Percentiles rank a stretch among this genome's conserved stretches.
Evolutionary conservation across 257 asterid genomes (phyloP).

Genomic region (Nicotiana attenuata): DNA sequence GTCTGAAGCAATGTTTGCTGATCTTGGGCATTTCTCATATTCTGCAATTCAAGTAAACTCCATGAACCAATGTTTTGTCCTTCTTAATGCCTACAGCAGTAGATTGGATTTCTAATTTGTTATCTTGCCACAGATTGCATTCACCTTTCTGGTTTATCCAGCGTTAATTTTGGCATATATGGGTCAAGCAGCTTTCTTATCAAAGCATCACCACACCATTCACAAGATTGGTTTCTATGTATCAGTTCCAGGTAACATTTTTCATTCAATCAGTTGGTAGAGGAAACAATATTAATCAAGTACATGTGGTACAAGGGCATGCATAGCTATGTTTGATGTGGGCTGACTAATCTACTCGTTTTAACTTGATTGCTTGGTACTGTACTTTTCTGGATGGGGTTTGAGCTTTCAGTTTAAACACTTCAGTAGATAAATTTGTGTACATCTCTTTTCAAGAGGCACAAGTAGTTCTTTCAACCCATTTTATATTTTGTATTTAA

Average conservation of each 20-base stretch:
- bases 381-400: background rate
- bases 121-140: slow-evolving; percentile 70
- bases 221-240: slow-evolving; percentile 79
- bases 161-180: slow-evolving; percentile 87
- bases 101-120: background rate
- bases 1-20: slow-evolving; percentile 98
- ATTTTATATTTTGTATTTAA: background rate
- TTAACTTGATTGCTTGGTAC: background rate
- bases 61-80: background rate
- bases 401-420: background rate
- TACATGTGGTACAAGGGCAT: background rate
- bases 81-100: background rate
- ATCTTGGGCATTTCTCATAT: slow-evolving; percentile 92
- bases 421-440: background rate
- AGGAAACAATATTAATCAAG: background rate
- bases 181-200: slow-evolving; percentile 97
- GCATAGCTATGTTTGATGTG: background rate
- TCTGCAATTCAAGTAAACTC: slow-evolving; percentile 78
- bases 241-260: slow-evolving; percentile 79
- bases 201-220: slow-evolving; percentile 72
- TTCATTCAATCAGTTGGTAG: background rate
- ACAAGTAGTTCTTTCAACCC: background rate
- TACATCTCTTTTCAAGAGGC: background rate
- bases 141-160: slow-evolving; percentile 91
- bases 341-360: background rate